Conservation (phyloP, 306 rosid genomes). For the Argentina anserina region DNA sequence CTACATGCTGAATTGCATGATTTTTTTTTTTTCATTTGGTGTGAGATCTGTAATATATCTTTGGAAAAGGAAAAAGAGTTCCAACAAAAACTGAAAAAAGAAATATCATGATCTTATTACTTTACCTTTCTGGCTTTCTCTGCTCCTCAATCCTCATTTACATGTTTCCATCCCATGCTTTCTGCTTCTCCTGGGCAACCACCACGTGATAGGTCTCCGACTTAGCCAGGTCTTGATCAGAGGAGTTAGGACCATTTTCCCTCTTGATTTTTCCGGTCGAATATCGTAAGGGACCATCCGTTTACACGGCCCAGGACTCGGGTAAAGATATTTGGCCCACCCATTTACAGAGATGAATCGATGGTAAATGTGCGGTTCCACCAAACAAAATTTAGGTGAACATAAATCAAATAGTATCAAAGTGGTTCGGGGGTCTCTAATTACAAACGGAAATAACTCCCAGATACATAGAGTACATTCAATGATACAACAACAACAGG, state of each 20-base stretch:
- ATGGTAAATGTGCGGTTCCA: conserved; percentile 9
- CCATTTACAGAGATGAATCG: not conserved
- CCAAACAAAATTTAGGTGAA: conserved; percentile 7
- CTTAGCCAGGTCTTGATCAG: not conserved
- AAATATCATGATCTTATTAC: not conserved
- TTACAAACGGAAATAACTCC: conserved; percentile 35
- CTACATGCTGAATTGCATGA: too few relatives aligned
- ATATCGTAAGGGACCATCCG: not conserved
- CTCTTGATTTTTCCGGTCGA: not conserved
- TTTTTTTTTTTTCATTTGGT: not conserved
- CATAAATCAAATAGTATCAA: conserved; percentile 4
- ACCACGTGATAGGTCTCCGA: not conserved
- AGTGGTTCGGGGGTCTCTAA: not conserved
- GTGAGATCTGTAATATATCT: not conserved
- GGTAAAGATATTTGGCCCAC: not conserved
- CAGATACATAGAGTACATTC: conserved; percentile 33
- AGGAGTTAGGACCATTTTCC: not conserved
- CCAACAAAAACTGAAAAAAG: conserved; percentile 1
- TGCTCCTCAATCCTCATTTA: not conserved
- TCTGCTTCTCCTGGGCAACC: not conserved
- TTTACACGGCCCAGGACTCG: not conserved
- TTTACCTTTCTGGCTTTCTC: not conserved
- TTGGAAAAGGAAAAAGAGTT: not conserved
- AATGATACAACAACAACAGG: conserved; percentile 31
- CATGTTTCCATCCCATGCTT: not conserved